Conservation (phyloP, 139 green algal genomes). For the Coelastrella sp. region DNA sequence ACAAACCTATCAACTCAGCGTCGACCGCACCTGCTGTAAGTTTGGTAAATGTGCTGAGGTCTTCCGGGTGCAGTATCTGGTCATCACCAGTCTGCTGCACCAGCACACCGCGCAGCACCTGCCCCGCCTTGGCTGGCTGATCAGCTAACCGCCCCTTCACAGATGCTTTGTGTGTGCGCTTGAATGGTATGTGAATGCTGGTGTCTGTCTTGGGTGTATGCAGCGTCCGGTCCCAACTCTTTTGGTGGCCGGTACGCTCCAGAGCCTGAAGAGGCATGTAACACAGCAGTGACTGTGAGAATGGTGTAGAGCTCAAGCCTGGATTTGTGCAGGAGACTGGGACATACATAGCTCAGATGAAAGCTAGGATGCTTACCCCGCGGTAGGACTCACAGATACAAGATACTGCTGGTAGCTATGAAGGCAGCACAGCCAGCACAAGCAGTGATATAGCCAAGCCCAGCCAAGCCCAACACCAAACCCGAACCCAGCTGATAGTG, state of each 20-base stretch:
- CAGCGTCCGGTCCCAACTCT: conserved; percentile 38
- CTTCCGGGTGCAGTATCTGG: conserved; percentile 85
- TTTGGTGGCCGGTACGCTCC: conserved; percentile 59
- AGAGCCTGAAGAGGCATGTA: background rate
- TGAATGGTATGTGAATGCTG: conserved; percentile 26
- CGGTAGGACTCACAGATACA: background rate
- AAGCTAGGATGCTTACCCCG: no score
- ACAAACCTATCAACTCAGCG: no score
- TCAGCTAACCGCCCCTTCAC: conserved; percentile 84
- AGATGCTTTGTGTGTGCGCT: conserved; percentile 53
- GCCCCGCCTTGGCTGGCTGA: conserved; percentile 64
- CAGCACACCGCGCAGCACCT: conserved; percentile 71
- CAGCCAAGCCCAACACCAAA: no score
- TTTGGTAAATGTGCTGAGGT: conserved; percentile 92
- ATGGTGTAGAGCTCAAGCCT: no score
- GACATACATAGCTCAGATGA: no score
- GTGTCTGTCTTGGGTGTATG: conserved; percentile 53
- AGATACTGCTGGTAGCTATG: background rate
- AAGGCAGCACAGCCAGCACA: background rate
- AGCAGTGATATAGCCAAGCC: background rate
- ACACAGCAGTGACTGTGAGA: background rate
- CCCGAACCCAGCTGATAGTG: background rate
- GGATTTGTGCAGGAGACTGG: no score
- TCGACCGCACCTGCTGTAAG: conserved; percentile 71
- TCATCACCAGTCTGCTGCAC: conserved; percentile 55